Evolutionary conservation across 805 yeast species (phyloP).

Genomic region (Cyberlindnera japonica): DNA sequence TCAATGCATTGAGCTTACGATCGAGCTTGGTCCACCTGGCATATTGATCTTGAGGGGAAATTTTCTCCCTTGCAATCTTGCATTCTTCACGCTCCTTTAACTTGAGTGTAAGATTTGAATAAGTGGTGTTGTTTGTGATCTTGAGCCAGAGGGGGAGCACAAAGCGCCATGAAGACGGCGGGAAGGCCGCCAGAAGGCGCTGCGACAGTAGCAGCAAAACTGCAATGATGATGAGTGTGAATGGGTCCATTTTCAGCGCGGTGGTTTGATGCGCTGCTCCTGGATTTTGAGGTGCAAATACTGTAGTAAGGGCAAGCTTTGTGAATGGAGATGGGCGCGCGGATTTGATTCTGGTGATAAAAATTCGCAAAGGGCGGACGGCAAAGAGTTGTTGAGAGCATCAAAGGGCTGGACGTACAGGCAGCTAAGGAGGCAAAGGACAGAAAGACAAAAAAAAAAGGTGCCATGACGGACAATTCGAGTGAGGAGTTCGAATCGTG

Average conservation of each 20-base stretch:
- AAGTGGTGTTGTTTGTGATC: slow-evolving; percentile 8
- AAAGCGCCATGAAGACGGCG: slow-evolving; percentile 10
- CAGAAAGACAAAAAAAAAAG: slow-evolving; percentile 1
- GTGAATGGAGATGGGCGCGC: too few relatives aligned
- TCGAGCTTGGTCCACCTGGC: slow-evolving; percentile 95
- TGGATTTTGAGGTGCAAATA: neutral
- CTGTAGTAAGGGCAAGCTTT: too few relatives aligned
- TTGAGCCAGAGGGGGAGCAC: slow-evolving; percentile 10
- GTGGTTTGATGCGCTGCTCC: neutral
- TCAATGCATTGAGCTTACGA: slow-evolving; percentile 35
- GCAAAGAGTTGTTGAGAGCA: too few relatives aligned
- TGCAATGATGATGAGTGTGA: slow-evolving; percentile 8
- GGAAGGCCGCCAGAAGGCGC: slow-evolving; percentile 8
- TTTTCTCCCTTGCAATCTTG: slow-evolving; percentile 49
- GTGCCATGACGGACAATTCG: slow-evolving; percentile 23
- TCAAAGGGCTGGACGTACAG: too few relatives aligned
- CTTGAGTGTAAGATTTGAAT: slow-evolving; percentile 25
- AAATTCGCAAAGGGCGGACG: too few relatives aligned
- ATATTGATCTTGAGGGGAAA: slow-evolving; percentile 90
- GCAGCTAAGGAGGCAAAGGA: too few relatives aligned
- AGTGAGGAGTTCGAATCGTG: slow-evolving; percentile 50
- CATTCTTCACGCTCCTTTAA: slow-evolving; percentile 44
- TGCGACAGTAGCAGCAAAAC: slow-evolving; percentile 8
- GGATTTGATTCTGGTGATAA: too few relatives aligned
- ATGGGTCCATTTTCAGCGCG: slow-evolving; percentile 9